These are phyloP conservation scores for Aspergillus sp. DNA, from an alignment of 2,329 filamentous ascomycete species.

Conservation along the genomic window DNA sequence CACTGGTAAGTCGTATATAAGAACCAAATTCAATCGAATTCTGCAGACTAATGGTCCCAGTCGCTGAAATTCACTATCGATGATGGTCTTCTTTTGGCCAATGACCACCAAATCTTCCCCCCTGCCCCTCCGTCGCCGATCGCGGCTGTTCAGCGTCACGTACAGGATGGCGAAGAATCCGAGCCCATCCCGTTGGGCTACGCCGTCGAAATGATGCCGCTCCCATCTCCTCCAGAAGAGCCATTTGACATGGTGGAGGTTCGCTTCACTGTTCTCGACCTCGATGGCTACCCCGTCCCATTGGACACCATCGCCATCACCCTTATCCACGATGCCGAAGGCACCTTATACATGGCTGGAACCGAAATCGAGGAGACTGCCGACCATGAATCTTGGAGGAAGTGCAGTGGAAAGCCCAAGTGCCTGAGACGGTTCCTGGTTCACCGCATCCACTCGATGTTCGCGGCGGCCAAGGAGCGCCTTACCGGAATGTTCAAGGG, in stretches of 20 bases:
- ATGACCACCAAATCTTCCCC: constrained; percentile 42
- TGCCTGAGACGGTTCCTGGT: constrained; percentile 41
- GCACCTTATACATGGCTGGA: constrained; percentile 39
- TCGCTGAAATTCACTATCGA: constrained; percentile 38
- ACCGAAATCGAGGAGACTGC: constrained; percentile 39
- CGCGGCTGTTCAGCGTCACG: constrained; percentile 34
- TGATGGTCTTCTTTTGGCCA: constrained; percentile 35
- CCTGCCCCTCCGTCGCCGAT: constrained; percentile 31
- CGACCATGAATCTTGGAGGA: constrained; percentile 41
- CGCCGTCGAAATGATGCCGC: constrained; percentile 41
- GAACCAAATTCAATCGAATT: background rate
- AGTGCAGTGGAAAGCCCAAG: constrained; percentile 42
- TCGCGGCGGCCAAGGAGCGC: constrained; percentile 39
- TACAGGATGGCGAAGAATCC: constrained; percentile 37
- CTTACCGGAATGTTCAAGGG: constrained; percentile 28
- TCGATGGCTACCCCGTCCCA: constrained; percentile 44
- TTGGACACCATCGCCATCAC: constrained; percentile 45
- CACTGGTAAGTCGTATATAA: constrained; percentile 32
- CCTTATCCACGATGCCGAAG: constrained; percentile 36
- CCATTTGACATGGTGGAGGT: constrained; percentile 37
- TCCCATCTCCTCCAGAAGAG: constrained; percentile 29
- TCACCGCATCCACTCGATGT: constrained; percentile 39
- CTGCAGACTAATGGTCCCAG: constrained; percentile 20
- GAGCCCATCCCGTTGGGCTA: constrained; percentile 43
- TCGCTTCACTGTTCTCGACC: constrained; percentile 47